phyloP scores from a whole-genome alignment of 225 moss, liverwort and hornwort species.

The Sphagnum tenellum region DNA sequence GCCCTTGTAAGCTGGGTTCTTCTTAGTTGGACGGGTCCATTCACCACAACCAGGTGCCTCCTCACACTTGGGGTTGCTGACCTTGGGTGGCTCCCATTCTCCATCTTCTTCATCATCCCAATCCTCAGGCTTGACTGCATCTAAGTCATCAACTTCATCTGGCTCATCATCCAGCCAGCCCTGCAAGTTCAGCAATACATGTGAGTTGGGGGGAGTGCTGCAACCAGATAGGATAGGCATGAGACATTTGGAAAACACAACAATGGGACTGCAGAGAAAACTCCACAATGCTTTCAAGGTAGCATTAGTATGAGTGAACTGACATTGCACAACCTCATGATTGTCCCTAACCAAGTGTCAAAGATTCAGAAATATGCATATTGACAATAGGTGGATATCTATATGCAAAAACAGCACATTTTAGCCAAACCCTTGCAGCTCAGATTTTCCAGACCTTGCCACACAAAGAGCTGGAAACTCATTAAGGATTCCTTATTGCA shows the following conservation, averaged over 20 bases:
- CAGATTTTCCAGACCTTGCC: background rate
- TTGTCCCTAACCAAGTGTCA: no score
- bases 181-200: constrained; percentile 3
- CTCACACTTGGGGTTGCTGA: constrained; percentile 49
- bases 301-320: no score
- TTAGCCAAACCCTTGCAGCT: background rate
- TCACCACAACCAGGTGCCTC: constrained; percentile 57
- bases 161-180: constrained; percentile 69
- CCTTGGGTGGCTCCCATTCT: constrained; percentile 62
- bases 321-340: no score
- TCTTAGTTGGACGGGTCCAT: constrained; percentile 50
- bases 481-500: background rate
- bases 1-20: constrained; percentile 51
- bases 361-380: background rate
- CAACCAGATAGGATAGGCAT: background rate
- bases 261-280: no score
- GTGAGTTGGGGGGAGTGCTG: no score
- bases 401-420: background rate
- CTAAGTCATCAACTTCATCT: constrained; percentile 53
- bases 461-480: background rate
- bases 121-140: constrained; percentile 54
- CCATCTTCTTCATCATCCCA: constrained; percentile 72
- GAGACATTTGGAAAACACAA: background rate
- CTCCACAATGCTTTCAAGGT: no score
- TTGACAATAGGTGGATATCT: background rate